Base-by-base conservation (phyloP, 129 eudicot genomes). In the Flaveria brownii region DNA sequence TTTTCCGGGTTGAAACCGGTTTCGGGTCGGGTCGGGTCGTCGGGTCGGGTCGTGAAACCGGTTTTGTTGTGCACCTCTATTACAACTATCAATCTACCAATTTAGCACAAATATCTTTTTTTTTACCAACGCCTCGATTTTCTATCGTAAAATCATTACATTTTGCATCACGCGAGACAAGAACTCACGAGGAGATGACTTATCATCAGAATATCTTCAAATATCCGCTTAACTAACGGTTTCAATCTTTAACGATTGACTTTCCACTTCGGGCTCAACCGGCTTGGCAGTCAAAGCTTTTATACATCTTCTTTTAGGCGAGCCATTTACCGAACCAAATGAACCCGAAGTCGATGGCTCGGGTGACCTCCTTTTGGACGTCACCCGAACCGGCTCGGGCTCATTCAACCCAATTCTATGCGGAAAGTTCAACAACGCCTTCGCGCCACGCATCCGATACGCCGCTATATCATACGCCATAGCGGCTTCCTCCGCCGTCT, bases 401-500 rank as follows among this genome's bases (percentile, higher is more conserved):
- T 88, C 97, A 42, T 86, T 82, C 72, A 77, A 78, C 12, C 95
- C 97, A 17, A 83, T 79, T 14, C 83, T 61, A 61, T 88, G 95
- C 7, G 97, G 97, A 18, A 91, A 91, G 80, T 91, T 91, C 54
- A 91, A 69, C 74, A 86, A 52, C 67, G 97, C 97, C 80, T 88
- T 88, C 0, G 97, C 77, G 71, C 97, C 97, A 18, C 97, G 91
- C 97, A 91, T 91, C 78, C 92, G 81, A 18, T 86, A 91, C 18
- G 97, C 97, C 16, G 97, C 97, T 74, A 80, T 82, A 45, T 91
- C 97, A 16, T 91, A 91, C 59, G 97, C 97, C 77, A 81, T 50
- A 2, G 97, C 97, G 28, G 97, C 97, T 83, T 86, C 97, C 83
- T 88, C 97, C 60, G 94, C 97, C 79, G 97, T 91, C 51, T 91